Evolutionary conservation across 345 rosid species (phyloP).

Genomic region (Mercurialis annua): DNA sequence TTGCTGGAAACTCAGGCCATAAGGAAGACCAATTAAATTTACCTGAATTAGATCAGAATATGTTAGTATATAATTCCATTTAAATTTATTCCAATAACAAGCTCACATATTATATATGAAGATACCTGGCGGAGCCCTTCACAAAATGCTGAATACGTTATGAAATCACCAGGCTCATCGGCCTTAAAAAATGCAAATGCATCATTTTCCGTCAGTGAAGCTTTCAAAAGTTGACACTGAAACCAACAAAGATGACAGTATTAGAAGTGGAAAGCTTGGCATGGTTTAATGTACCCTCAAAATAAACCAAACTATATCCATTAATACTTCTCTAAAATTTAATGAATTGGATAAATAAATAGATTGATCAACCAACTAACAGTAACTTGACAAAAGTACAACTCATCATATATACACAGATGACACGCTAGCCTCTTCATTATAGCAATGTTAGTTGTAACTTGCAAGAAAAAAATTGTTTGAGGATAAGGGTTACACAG

Average conservation of each 20-base stretch:
- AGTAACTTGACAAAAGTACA: not conserved
- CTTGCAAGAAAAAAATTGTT: not conserved
- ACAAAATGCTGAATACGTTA: constrained; percentile 58
- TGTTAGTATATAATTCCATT: constrained; percentile 14
- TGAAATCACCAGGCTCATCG: constrained; percentile 39
- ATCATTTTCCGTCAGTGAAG: constrained; percentile 49
- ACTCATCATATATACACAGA: too few species aligned
- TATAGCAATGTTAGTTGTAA: not conserved
- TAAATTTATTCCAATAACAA: not conserved
- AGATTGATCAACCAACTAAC: not conserved
- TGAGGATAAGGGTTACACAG: not conserved
- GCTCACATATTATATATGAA: constrained; percentile 5
- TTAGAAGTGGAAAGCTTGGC: constrained; percentile 5
- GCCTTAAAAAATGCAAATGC: constrained; percentile 60
- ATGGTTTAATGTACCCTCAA: too few species aligned
- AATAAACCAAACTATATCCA: too few species aligned
- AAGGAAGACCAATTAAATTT: constrained; percentile 52
- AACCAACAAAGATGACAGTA: constrained; percentile 20
- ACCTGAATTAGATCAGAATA: constrained; percentile 34
- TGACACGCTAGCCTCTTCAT: not conserved
- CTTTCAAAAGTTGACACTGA: constrained; percentile 61
- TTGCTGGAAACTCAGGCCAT: constrained; percentile 59
- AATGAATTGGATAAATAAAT: not conserved
- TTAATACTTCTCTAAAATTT: not conserved
- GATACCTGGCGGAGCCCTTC: constrained; percentile 65